phyloP scores from a whole-genome alignment of 306 rosid species.

The Erythrophleum fordii region DNA sequence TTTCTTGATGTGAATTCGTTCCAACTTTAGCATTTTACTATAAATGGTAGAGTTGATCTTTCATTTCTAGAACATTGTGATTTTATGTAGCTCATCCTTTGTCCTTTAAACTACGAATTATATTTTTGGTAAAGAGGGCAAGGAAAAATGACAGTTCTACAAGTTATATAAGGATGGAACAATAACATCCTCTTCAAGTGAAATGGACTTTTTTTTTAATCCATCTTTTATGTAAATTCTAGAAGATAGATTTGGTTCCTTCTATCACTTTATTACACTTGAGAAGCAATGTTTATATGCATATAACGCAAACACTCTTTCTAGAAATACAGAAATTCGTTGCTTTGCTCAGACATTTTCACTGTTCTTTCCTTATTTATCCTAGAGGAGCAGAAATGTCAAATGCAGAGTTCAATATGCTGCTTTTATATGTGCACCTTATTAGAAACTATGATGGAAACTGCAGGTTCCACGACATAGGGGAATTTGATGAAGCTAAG shows the following conservation, averaged over 20 bases:
- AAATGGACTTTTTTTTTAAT: too few relatives aligned
- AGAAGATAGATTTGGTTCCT: not conserved
- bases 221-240: not conserved
- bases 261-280: not conserved
- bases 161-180: not conserved
- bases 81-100: not conserved
- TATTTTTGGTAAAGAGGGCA: not conserved
- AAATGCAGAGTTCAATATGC: not conserved
- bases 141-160: not conserved
- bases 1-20: constrained; percentile 13
- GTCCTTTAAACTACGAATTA: not conserved
- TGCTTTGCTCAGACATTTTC: constrained; percentile 9
- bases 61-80: not conserved
- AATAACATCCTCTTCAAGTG: not conserved
- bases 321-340: not conserved
- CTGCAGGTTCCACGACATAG: constrained; percentile 83
- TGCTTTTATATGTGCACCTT: constrained; percentile 14
- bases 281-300: not conserved
- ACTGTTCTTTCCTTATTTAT: constrained; percentile 1
- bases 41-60: constrained; percentile 19
- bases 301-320: not conserved
- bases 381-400: not conserved
- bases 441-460: constrained; percentile 27
- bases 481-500: constrained; percentile 87
- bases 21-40: constrained; percentile 18